phyloP scores from a whole-genome alignment of 2,329 filamentous ascomycete species.

The Penicillium aurantiogriseum region DNA sequence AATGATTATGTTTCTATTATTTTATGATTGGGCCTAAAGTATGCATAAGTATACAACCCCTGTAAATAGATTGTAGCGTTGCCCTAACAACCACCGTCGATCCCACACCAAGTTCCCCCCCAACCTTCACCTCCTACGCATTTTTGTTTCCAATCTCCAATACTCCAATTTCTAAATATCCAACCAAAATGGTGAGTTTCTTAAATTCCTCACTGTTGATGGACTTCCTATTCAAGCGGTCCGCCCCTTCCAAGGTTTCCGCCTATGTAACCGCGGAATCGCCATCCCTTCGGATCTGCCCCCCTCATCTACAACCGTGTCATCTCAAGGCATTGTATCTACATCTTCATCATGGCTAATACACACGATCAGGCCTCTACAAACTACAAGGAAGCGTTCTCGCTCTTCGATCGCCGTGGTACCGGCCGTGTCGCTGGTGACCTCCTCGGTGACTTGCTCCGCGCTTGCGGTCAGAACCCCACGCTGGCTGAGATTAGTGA shows the following conservation, averaged over 20 bases:
- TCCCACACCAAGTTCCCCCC: constrained; percentile 12
- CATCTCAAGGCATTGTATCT: not conserved
- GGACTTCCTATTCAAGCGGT: constrained; percentile 3
- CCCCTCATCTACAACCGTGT: constrained; percentile 2
- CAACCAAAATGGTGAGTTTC: constrained; percentile 7
- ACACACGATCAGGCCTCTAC: constrained; percentile 63
- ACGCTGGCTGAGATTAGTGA: constrained; percentile 90
- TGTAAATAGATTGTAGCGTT: constrained; percentile 9
- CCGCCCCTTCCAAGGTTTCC: not conserved
- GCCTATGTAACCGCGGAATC: constrained; percentile 3
- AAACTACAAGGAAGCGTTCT: constrained; percentile 99
- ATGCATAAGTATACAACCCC: not conserved
- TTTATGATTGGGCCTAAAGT: not conserved
- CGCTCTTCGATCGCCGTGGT: constrained; percentile 98
- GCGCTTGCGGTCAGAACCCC: constrained; percentile 96
- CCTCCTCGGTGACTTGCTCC: constrained; percentile 86
- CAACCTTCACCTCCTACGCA: constrained; percentile 1
- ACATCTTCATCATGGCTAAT: constrained; percentile 21
- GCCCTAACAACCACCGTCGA: constrained; percentile 25
- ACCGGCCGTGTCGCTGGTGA: constrained; percentile 86
- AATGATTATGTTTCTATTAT: constrained; percentile 3
- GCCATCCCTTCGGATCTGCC: not conserved
- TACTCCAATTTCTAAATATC: constrained; percentile 1
- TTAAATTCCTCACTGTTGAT: constrained; percentile 2
- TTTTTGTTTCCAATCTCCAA: constrained; percentile 10